Conservation (phyloP, 2,329 filamentous ascomycete species). For the Hortaea werneckii region DNA sequence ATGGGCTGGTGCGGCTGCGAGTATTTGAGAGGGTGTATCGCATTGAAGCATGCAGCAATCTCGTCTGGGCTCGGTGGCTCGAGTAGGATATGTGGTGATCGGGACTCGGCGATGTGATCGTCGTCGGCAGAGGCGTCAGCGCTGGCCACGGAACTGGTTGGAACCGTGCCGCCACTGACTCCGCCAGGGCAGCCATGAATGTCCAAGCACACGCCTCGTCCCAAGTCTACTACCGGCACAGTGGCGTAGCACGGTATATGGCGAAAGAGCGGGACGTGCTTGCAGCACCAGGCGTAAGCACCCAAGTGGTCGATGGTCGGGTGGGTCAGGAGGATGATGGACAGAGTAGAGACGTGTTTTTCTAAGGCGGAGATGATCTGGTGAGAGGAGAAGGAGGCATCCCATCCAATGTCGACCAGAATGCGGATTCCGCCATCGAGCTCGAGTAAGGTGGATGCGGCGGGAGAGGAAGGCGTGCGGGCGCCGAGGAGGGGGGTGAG, state of each 20-base stretch:
- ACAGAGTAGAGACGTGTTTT: slow-evolving; percentile 84
- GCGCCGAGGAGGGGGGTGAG: slow-evolving; percentile 89
- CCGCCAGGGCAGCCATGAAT: slow-evolving; percentile 52
- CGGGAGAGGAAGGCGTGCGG: slow-evolving; percentile 64
- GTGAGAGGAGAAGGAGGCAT: slow-evolving; percentile 76
- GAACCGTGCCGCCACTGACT: slow-evolving; percentile 69
- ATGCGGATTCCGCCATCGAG: slow-evolving; percentile 95
- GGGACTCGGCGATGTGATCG: slow-evolving; percentile 28
- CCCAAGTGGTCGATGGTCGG: slow-evolving; percentile 85
- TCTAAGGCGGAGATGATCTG: slow-evolving; percentile 65
- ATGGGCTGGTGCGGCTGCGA: slow-evolving; percentile 90
- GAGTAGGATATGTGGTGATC: slow-evolving; percentile 49
- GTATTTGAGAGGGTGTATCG: slow-evolving; percentile 89
- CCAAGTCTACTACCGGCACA: slow-evolving; percentile 82
- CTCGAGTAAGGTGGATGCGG: slow-evolving; percentile 91
- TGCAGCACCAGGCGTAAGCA: slow-evolving; percentile 93
- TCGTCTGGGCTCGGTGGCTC: slow-evolving; percentile 73
- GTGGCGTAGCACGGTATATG: slow-evolving; percentile 93
- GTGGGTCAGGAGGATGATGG: slow-evolving; percentile 87
- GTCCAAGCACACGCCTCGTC: slow-evolving; percentile 81
- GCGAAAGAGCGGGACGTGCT: slow-evolving; percentile 83
- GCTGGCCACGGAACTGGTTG: slow-evolving; percentile 51
- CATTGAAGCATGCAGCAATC: slow-evolving; percentile 82
- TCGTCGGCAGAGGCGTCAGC: slow-evolving; percentile 46
- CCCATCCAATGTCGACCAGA: slow-evolving; percentile 90